Conservation (phyloP, 805 yeast genomes). For the Barnettozyma botsteinii region DNA sequence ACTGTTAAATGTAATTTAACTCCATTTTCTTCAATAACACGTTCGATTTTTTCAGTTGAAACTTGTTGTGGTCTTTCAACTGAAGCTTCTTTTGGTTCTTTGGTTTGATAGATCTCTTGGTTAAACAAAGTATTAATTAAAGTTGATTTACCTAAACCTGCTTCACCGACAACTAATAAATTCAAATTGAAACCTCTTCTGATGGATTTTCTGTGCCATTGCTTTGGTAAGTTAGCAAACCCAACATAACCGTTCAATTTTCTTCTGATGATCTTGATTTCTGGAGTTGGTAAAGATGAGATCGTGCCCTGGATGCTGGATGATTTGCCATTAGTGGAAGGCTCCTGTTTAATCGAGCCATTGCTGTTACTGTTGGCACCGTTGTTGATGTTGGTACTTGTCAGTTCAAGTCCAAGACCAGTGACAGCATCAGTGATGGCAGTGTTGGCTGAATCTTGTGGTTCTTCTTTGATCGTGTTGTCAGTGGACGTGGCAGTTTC, state of each 20-base stretch:
- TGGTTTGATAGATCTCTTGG: conserved; percentile 47
- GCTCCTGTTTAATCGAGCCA: conserved; percentile 4
- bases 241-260: conserved; percentile 92
- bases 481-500: neutral
- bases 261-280: conserved; percentile 62
- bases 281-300: conserved; percentile 28
- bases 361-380: conserved; percentile 3
- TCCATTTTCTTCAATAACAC: conserved; percentile 88
- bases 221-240: conserved; percentile 95
- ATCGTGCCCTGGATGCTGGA: neutral
- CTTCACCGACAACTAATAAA: conserved; percentile 84
- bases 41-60: conserved; percentile 51
- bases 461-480: neutral
- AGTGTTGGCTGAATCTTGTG: neutral
- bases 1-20: conserved; percentile 81
- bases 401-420: conserved; percentile 8
- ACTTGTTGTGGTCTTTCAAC: conserved; percentile 43
- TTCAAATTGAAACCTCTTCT: conserved; percentile 87
- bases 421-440: conserved; percentile 2
- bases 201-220: conserved; percentile 94
- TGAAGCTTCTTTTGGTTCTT: conserved; percentile 34
- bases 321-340: neutral
- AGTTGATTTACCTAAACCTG: conserved; percentile 91
- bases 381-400: no score
- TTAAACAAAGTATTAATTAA: conserved; percentile 86